Conservation (phyloP, 352 stramenopile genomes). For the Blastocystis hominis region DNA sequence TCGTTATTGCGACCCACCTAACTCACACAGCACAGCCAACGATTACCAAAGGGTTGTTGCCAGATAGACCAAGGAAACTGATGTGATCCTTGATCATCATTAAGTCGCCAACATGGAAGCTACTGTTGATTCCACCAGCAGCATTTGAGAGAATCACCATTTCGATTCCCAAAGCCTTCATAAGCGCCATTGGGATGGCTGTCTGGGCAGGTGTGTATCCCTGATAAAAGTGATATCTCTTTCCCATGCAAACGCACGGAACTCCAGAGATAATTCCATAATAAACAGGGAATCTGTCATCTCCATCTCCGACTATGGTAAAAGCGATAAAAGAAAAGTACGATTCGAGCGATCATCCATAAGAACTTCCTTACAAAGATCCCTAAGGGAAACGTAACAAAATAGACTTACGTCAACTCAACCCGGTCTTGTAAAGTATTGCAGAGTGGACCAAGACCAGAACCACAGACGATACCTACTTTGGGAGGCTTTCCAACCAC, state of each 20-base stretch:
- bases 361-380: conserved; percentile 76
- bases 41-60: conserved; percentile 61
- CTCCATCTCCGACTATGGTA: conserved; percentile 37
- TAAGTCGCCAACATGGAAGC: conserved; percentile 87
- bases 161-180: conserved; percentile 85
- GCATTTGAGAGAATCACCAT: conserved; percentile 90
- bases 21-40: neutral
- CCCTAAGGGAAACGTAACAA: neutral
- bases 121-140: conserved; percentile 80
- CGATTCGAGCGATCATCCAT: conserved; percentile 76
- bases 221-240: conserved; percentile 90
- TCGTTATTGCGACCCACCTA: conserved; percentile 86
- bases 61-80: conserved; percentile 68
- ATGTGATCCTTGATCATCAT: conserved; percentile 91
- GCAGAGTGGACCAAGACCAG: conserved; percentile 79
- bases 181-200: conserved; percentile 82
- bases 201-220: conserved; percentile 85
- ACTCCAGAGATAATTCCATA: conserved; percentile 68
- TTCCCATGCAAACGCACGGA: conserved; percentile 73
- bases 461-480: conserved; percentile 83
- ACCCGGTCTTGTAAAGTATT: conserved; percentile 76
- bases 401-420: conserved; percentile 65
- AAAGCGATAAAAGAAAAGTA: neutral
- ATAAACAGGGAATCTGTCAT: conserved; percentile 32
- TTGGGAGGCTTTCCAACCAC: conserved; percentile 60